Evolutionary conservation across 768 basidiomycete genomes (phyloP).

Genomic region (Leccinum subgranulosum): DNA sequence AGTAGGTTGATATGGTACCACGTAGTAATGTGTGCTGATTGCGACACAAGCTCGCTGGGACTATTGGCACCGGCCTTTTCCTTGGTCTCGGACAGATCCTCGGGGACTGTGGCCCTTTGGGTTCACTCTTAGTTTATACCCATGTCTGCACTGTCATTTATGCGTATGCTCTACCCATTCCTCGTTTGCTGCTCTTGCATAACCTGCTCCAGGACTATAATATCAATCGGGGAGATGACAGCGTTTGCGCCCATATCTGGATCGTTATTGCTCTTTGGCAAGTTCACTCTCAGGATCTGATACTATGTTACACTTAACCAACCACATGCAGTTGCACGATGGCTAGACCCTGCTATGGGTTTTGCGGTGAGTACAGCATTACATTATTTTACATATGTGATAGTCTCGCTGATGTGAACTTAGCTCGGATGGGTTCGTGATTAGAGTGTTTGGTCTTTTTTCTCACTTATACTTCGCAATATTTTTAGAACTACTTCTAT

Average conservation of each 20-base stretch:
- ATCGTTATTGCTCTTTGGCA: conserved; percentile 27
- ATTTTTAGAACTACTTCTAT: conserved; percentile 33
- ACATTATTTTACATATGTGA: no score
- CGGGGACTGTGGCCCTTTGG: conserved; percentile 24
- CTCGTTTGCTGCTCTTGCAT: not conserved
- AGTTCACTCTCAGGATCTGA: not conserved
- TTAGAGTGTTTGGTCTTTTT: not conserved
- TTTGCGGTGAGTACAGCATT: conserved; percentile 24
- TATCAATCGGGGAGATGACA: conserved; percentile 30
- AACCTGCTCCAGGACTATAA: conserved; percentile 22
- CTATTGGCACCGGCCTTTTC: conserved; percentile 32
- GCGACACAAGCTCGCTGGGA: conserved; percentile 24
- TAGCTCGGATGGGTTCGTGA: conserved; percentile 27
- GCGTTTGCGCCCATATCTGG: conserved; percentile 28
- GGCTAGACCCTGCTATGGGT: conserved; percentile 31
- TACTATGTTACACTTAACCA: not conserved
- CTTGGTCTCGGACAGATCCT: conserved; percentile 31
- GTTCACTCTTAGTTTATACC: conserved; percentile 27
- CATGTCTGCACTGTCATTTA: conserved; percentile 29
- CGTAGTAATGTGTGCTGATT: not conserved
- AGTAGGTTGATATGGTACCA: conserved; percentile 8
- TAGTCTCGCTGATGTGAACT: not conserved
- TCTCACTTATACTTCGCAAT: conserved; percentile 1
- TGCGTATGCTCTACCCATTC: conserved; percentile 15
- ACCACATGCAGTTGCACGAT: conserved; percentile 26